Base-by-base conservation (phyloP, 306 rosid species). In the Glycine soja region DNA sequence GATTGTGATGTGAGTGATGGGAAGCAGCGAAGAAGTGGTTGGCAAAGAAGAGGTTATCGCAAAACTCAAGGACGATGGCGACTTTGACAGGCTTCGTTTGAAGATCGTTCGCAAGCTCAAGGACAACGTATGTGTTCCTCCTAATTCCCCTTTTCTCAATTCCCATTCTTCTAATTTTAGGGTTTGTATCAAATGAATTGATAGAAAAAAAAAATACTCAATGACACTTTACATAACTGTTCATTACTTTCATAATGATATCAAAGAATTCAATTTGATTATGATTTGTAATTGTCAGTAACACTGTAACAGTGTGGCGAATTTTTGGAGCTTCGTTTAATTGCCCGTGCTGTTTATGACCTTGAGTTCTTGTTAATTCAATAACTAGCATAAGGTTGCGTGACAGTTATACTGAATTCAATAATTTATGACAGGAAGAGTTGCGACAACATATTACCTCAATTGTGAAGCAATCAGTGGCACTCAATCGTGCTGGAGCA, bases 51-150 rank as follows among this genome's bases (percentile, higher is more conserved):
- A 90, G n/a, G 97, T 93, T n/a, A 75, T 89, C 0, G 83, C 87
- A 6, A 93, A 90, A 83, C 92, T 96, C 43, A 96, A 96, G 65
- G 98, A 96, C 78, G 98, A 90, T 18, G 98, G 98, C n/a, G 98
- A 96, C 86, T 96, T 96, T 58, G 98, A 96, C 69, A 78, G 77
- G 46, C 97, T 96, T 69, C 99, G 99, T 71, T 90, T 89, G 69
- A 96, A 88, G 73, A 88, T 89, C 88, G 85, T 92, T 73, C 99
- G 95, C 36, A 89, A 96, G 82, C 90, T 93, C 73, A 96, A 88
- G 76, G 89, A 91, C 72, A 86, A 93, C 18, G 99, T 93, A 88
- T 12, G 58, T 38, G 36, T 56, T 48, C 69, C 67, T 56, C 45
- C 43, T 66, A 19, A 19, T 58, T 8, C 62, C 0, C 56, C 45